A percentile compares a stretch with the other conserved stretches of the same genome.
Evolutionary conservation across 2,329 filamentous ascomycete species (phyloP).

Genomic region (Hypoxylon sp.): DNA sequence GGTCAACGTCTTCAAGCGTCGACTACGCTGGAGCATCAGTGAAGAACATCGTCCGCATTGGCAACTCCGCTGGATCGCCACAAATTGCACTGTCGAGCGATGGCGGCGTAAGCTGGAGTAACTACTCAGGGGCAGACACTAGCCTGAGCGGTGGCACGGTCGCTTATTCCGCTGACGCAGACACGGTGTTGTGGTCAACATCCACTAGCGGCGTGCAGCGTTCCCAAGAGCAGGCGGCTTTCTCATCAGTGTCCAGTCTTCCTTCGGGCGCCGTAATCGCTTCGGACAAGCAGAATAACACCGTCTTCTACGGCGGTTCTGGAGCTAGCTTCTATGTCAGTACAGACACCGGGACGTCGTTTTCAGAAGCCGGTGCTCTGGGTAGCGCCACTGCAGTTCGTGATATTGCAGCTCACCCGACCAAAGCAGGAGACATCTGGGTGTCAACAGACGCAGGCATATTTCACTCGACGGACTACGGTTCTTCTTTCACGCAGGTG

Average conservation of each 20-base stretch:
- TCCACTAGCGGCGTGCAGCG: conserved; percentile 57
- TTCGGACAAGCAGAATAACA: conserved; percentile 65
- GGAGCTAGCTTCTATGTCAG: conserved; percentile 64
- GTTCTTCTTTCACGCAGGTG: conserved; percentile 59
- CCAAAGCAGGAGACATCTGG: conserved; percentile 70
- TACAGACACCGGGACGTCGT: conserved; percentile 60
- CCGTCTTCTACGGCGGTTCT: conserved; percentile 65
- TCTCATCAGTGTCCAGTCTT: conserved; percentile 60
- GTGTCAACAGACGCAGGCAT: conserved; percentile 67
- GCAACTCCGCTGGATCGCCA: conserved; percentile 58
- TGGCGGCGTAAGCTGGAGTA: conserved; percentile 64
- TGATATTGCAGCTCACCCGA: conserved; percentile 67
- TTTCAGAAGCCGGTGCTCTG: conserved; percentile 56
- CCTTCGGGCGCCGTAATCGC: conserved; percentile 63
- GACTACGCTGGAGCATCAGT: conserved; percentile 63
- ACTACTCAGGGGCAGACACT: conserved; percentile 61
- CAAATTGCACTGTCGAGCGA: conserved; percentile 64
- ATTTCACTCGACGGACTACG: conserved; percentile 66
- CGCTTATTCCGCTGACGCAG: conserved; percentile 64
- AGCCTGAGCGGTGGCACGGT: conserved; percentile 59
- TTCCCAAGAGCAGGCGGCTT: conserved; percentile 57
- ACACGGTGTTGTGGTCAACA: conserved; percentile 63
- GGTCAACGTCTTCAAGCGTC: conserved; percentile 59
- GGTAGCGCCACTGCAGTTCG: conserved; percentile 62
- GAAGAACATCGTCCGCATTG: conserved; percentile 63